phyloP scores from a whole-genome alignment of 192 early-diverging fungal genomes.

The Glomus cerebriforme region DNA sequence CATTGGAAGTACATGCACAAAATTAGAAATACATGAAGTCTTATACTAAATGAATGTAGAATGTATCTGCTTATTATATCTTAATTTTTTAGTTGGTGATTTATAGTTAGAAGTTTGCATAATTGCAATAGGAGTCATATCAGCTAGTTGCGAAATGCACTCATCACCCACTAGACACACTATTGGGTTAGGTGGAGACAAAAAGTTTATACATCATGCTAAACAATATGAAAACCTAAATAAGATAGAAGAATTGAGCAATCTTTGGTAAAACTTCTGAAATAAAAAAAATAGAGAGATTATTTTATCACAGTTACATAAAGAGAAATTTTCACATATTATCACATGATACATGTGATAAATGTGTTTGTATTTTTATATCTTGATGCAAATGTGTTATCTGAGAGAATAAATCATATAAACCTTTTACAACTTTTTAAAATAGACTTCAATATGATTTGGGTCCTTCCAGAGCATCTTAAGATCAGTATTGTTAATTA shows the following conservation, averaged over 20 bases:
- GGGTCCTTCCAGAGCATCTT: slow-evolving; percentile 21
- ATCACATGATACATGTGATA: too few relatives aligned
- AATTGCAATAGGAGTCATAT: slow-evolving; percentile 24
- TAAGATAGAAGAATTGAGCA: too few relatives aligned
- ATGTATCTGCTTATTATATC: slow-evolving; percentile 2
- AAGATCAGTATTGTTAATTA: slow-evolving; percentile 18
- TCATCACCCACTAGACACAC: slow-evolving; percentile 24
- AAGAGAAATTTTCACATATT: too few relatives aligned
- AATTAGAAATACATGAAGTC: not conserved
- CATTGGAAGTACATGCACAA: too few relatives aligned
- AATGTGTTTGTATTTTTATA: too few relatives aligned
- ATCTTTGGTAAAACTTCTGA: too few relatives aligned
- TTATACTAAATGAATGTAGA: too few relatives aligned
- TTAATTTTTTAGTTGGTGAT: slow-evolving; percentile 19
- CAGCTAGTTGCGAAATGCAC: slow-evolving; percentile 23
- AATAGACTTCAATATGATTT: slow-evolving; percentile 22
- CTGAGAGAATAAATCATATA: too few relatives aligned
- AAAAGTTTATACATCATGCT: slow-evolving; percentile 23
- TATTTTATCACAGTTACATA: too few relatives aligned
- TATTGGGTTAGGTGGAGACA: slow-evolving; percentile 28
- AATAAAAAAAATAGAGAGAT: too few relatives aligned
- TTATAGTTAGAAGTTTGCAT: slow-evolving; percentile 7
- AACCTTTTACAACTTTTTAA: not conserved
- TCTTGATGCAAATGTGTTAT: too few relatives aligned
- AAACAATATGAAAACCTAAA: not conserved